Evolutionary conservation across 2,329 filamentous ascomycete species (phyloP).

Genomic region (Aspergillus nomiae): DNA sequence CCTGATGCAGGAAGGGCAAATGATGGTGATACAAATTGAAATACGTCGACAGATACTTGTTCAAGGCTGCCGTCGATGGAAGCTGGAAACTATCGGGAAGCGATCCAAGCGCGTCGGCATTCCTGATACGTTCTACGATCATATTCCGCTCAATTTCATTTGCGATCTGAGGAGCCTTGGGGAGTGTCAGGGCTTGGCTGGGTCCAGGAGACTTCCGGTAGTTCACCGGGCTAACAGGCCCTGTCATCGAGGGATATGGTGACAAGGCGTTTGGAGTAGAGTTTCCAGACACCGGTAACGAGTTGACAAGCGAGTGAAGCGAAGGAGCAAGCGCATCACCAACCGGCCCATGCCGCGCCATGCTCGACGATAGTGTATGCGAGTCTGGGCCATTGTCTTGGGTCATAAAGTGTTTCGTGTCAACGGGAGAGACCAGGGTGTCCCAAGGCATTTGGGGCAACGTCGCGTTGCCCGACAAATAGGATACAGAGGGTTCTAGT

Average conservation of each 20-base stretch:
- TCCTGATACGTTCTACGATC: slow-evolving; percentile 84
- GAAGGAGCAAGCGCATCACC: slow-evolving; percentile 65
- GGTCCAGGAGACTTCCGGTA: slow-evolving; percentile 71
- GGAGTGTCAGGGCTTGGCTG: slow-evolving; percentile 63
- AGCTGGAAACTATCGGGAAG: slow-evolving; percentile 89
- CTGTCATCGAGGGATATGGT: slow-evolving; percentile 69
- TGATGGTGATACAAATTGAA: slow-evolving; percentile 98
- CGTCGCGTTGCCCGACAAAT: slow-evolving; percentile 75
- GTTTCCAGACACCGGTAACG: slow-evolving; percentile 67
- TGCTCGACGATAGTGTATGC: slow-evolving; percentile 69
- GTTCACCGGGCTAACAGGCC: slow-evolving; percentile 69
- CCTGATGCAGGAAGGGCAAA: slow-evolving; percentile 89
- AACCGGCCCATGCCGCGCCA: slow-evolving; percentile 62
- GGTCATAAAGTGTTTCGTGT: slow-evolving; percentile 70
- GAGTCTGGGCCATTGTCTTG: slow-evolving; percentile 61
- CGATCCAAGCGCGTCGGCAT: slow-evolving; percentile 75
- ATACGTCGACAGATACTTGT: slow-evolving; percentile 92
- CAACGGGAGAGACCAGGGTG: slow-evolving; percentile 72
- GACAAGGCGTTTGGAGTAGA: slow-evolving; percentile 74
- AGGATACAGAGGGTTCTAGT: slow-evolving; percentile 76
- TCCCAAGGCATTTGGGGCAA: slow-evolving; percentile 92
- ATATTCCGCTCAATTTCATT: slow-evolving; percentile 82
- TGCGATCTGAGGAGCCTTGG: slow-evolving; percentile 76
- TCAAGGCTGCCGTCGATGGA: slow-evolving; percentile 76
- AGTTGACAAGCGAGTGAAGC: slow-evolving; percentile 72